Evolutionary conservation across 345 rosid species (phyloP).

Genomic region (Cardamine chenopodiifolia): DNA sequence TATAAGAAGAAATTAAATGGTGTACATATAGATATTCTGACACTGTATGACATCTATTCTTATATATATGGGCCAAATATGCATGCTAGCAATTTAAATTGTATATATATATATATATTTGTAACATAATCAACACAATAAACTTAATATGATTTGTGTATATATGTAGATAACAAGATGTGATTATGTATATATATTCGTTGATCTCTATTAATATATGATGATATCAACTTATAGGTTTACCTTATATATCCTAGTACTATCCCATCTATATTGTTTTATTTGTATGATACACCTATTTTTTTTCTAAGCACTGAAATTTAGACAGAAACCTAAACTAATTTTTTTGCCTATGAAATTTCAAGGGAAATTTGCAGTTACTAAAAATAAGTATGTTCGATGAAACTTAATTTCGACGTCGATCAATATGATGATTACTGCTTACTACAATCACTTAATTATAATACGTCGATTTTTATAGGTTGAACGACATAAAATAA

Average conservation of each 20-base stretch:
- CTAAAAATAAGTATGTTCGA: background rate
- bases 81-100: background rate
- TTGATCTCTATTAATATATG: background rate
- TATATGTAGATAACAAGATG: background rate
- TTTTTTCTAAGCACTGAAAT: background rate
- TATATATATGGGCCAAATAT: background rate
- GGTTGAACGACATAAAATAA: background rate
- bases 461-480: background rate
- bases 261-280: background rate
- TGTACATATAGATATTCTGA: background rate
- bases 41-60: background rate
- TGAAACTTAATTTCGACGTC: background rate
- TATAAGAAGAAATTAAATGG: background rate
- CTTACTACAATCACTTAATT: background rate
- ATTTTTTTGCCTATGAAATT: background rate
- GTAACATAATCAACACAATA: background rate
- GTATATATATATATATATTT: background rate
- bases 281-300: background rate
- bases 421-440: background rate
- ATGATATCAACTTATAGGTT: background rate
- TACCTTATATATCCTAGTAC: background rate
- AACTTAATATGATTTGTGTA: background rate
- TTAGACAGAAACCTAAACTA: background rate
- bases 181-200: background rate
- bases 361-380: background rate